Base-by-base conservation (phyloP, 805 yeast species). In the Kodamaea sagamina region DNA sequence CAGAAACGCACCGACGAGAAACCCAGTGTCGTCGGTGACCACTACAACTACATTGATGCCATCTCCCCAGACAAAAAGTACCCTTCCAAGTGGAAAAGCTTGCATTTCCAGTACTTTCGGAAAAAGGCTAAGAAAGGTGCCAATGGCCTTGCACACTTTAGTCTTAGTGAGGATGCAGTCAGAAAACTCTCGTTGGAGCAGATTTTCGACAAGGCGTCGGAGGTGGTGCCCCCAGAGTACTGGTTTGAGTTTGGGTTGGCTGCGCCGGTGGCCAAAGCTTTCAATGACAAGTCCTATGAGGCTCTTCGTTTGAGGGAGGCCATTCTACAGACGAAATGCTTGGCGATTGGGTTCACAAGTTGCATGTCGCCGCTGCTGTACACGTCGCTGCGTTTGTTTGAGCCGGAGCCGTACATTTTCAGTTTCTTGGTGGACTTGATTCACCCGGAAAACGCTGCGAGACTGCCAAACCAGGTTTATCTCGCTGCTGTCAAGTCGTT, bases 221-320 rank as follows among this genome's bases (percentile, higher is more conserved):
- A 69, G 27, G 62, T 62, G 8, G 60, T 85, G 13, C 95, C 96
- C 3, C 57, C 72, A 25, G 81, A 81, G n/a, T 70, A 65, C 27
- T 80, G 86, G 81, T 72, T 74, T 45, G 81, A 78, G 26, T 87
- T 83, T 52, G 75, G 82, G 1, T 61, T 83, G 28, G 76, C 74
- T 34, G 83, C 84, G 0, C 65, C 81, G 4, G 69, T 78, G 22
- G 87, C 89, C 1, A 89, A 88, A 61, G 80, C 95, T 0, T 89
- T 86, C 67, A 78, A 77, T 54, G 68, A 74, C 12, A 74, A 71
- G 34, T 66, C 84, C 1, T 67, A 64, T 36, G 84, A 80, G 29
- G 71, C 81, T 38, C 61, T 81, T 34, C 63, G 68, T 28, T 56
- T 82, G 43, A 74, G 96, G 48, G 74, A 74, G 28, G 71, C 78